These are phyloP conservation scores for Ruellia speciosa DNA, from an alignment of 305 asterid species.

Conservation along the genomic window DNA sequence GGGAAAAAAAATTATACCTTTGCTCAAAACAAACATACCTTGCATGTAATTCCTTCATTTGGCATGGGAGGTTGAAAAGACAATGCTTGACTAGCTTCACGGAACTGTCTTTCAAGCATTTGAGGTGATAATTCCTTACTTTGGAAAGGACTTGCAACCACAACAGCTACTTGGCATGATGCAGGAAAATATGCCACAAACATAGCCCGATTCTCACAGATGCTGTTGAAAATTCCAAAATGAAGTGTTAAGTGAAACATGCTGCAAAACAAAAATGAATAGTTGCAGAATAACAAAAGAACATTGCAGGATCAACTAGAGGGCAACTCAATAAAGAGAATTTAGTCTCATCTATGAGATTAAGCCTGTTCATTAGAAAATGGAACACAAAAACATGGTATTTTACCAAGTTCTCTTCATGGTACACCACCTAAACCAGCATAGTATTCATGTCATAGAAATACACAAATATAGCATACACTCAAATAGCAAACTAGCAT, in stretches of 20 bases:
- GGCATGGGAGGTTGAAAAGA: conserved; percentile 43
- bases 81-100: conserved; percentile 72
- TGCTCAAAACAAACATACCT: conserved; percentile 41
- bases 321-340: conserved; percentile 13
- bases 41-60: conserved; percentile 49
- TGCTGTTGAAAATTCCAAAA: conserved; percentile 43
- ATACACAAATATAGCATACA: conserved; percentile 4
- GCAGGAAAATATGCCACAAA: conserved; percentile 79
- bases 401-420: conserved; percentile 2
- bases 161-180: conserved; percentile 55
- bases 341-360: conserved; percentile 1
- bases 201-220: conserved; percentile 81
- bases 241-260: conserved; percentile 11
- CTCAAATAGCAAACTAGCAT: conserved; percentile 8
- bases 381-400: conserved; percentile 10
- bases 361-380: conserved; percentile 5
- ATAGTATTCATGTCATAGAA: neutral
- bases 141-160: conserved; percentile 88
- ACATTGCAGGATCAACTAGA: conserved; percentile 17
- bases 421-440: neutral
- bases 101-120: conserved; percentile 83
- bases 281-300: conserved; percentile 10
- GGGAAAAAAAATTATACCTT: neutral
- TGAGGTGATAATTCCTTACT: conserved; percentile 80
- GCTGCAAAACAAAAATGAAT: conserved; percentile 7